These are phyloP conservation scores for Backusella parvicylindrica DNA, from an alignment of 192 early-diverging fungal species.

Conservation along the genomic window DNA sequence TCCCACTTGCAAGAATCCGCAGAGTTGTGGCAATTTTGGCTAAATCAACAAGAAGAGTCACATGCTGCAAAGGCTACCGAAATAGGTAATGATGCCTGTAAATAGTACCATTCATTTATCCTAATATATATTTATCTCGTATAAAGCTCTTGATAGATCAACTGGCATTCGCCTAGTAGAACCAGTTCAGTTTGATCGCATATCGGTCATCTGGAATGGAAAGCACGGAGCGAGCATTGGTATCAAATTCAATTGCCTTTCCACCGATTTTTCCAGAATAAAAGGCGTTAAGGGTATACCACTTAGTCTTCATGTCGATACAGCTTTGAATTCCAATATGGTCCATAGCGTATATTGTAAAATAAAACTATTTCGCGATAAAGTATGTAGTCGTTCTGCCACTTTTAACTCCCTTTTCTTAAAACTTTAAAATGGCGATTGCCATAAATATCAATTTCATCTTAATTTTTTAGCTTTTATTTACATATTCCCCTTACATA, in stretches of 20 bases:
- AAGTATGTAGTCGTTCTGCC: constrained; percentile 29
- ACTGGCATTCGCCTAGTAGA: constrained; percentile 12
- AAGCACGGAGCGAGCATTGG: constrained; percentile 55
- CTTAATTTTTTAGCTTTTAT: constrained; percentile 1
- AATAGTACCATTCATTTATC: neutral
- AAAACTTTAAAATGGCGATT: neutral
- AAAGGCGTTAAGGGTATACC: constrained; percentile 76
- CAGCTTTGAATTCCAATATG: constrained; percentile 5
- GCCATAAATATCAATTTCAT: neutral
- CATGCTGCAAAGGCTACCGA: constrained; percentile 60
- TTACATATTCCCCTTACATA: constrained; percentile 2
- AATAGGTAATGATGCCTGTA: constrained; percentile 38
- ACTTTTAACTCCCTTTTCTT: neutral
- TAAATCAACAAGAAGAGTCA: constrained; percentile 60
- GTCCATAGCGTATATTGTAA: constrained; percentile 56
- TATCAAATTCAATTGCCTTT: constrained; percentile 68
- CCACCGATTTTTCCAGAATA: constrained; percentile 72
- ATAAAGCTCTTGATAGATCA: neutral
- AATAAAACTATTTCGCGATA: constrained; percentile 60
- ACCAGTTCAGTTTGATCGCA: constrained; percentile 53
- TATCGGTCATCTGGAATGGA: constrained; percentile 68
- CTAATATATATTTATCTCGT: neutral
- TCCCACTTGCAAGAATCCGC: constrained; percentile 56
- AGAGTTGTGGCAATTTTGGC: constrained; percentile 71
- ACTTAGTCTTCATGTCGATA: constrained; percentile 48